A percentile compares a stretch with the other conserved stretches of the same genome.
phyloP scores from a whole-genome alignment of 2,329 filamentous ascomycete species.

The Pestalotiopsis sp. region DNA sequence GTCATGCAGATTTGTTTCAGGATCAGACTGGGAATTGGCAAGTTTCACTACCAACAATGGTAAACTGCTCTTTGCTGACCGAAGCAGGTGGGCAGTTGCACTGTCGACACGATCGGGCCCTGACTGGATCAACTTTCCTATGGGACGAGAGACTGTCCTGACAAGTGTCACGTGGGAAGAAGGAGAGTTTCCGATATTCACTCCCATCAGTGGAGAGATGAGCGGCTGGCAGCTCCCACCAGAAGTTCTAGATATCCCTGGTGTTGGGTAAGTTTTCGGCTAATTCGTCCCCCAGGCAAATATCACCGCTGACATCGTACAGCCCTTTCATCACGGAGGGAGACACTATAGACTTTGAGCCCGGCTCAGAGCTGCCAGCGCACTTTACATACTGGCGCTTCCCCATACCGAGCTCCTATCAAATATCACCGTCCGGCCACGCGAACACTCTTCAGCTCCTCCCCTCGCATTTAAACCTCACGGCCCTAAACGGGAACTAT shows the following conservation, averaged over 20 bases:
- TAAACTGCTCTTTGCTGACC: conserved; percentile 3
- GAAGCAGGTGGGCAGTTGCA: conserved; percentile 40
- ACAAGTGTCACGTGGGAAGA: conserved; percentile 39
- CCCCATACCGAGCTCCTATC: conserved; percentile 48
- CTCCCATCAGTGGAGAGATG: conserved; percentile 37
- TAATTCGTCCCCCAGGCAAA: conserved; percentile 18
- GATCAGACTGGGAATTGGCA: conserved; percentile 43
- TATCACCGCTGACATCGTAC: conserved; percentile 14
- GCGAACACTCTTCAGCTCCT: conserved; percentile 46
- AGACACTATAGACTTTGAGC: conserved; percentile 49
- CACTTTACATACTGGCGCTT: conserved; percentile 61
- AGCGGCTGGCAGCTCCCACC: conserved; percentile 32
- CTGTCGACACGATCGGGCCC: conserved; percentile 43
- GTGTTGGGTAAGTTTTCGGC: conserved; percentile 25
- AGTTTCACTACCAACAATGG: background rate
- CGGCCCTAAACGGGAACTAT: conserved; percentile 51
- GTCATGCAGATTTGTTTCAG: conserved; percentile 60
- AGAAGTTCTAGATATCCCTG: conserved; percentile 21
- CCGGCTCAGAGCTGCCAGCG: conserved; percentile 45
- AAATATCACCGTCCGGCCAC: conserved; percentile 43
- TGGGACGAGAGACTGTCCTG: conserved; percentile 46
- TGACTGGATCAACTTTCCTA: conserved; percentile 40
- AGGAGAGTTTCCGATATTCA: conserved; percentile 37
- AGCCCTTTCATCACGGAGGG: conserved; percentile 44
- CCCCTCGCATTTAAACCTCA: conserved; percentile 56